A percentile compares a stretch with the other conserved stretches of the same genome.
Evolutionary conservation across 176 grass and related monocot species (phyloP).

Genomic region (Cenchrus fungigraminus): DNA sequence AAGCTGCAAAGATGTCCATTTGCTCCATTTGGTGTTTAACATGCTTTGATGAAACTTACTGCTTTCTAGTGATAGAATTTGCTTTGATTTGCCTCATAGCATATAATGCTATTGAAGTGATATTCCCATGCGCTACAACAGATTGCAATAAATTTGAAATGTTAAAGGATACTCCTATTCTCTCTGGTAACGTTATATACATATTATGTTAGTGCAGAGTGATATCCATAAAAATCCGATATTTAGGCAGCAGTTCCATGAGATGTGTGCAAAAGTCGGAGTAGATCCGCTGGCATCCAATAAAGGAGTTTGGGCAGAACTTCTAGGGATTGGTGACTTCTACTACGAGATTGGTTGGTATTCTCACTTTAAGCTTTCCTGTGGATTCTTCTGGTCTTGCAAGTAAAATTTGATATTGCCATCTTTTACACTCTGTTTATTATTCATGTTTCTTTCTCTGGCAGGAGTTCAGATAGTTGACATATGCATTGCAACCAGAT

Average conservation of each 20-base stretch:
- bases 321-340: conserved; percentile 95
- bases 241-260: conserved; percentile 98
- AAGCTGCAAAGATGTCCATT: too few relatives aligned
- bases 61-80: too few relatives aligned
- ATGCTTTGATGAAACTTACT: too few relatives aligned
- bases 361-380: conserved; percentile 18
- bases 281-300: conserved; percentile 93
- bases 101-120: not conserved
- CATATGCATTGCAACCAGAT: conserved; percentile 92
- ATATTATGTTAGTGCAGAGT: conserved; percentile 62
- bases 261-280: conserved; percentile 99
- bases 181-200: conserved; percentile 25
- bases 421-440: conserved; percentile 10
- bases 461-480: conserved; percentile 98
- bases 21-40: too few relatives aligned
- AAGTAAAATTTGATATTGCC: conserved; percentile 30
- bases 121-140: too few relatives aligned
- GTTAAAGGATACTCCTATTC: not conserved
- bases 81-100: too few relatives aligned
- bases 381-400: not conserved
- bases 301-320: conserved; percentile 98
- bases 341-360: conserved; percentile 91
- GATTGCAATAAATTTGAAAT: too few relatives aligned
- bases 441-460: conserved; percentile 7
- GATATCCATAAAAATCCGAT: conserved; percentile 93